Conservation (phyloP, 2,329 filamentous ascomycete species). For the Endocalyx cinctus region DNA sequence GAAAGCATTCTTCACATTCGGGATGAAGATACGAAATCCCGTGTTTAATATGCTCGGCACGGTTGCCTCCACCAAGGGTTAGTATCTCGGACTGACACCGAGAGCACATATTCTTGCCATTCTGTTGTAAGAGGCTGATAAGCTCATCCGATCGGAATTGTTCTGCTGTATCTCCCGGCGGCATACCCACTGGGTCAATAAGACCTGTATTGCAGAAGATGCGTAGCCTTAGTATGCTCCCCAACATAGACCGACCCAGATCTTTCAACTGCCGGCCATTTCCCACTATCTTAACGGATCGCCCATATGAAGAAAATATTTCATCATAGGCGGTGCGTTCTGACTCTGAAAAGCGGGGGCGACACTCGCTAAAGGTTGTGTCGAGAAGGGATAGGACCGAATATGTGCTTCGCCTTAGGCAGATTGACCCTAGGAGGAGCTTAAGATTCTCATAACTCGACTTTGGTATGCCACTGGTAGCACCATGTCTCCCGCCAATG, state of each 20-base stretch:
- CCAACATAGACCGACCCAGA: slow-evolving; percentile 9
- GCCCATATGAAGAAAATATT: slow-evolving; percentile 6
- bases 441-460: slow-evolving; percentile 12
- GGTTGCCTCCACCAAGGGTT: too few relatives aligned
- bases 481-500: slow-evolving; percentile 8
- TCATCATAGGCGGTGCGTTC: slow-evolving; percentile 8
- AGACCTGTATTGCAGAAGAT: slow-evolving; percentile 21
- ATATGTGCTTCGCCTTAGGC: slow-evolving; percentile 12
- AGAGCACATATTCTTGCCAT: slow-evolving; percentile 4
- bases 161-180: slow-evolving; percentile 6
- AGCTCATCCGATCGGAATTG: slow-evolving; percentile 7
- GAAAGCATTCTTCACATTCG: too few relatives aligned
- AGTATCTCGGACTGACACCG: slow-evolving; percentile 4
- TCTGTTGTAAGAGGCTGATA: slow-evolving; percentile 10
- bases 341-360: slow-evolving; percentile 5
- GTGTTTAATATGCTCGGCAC: too few relatives aligned
- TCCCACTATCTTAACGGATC: slow-evolving; percentile 8
- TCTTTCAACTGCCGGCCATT: slow-evolving; percentile 1
- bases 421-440: slow-evolving; percentile 14
- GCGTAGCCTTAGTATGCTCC: slow-evolving; percentile 17
- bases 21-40: too few relatives aligned
- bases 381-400: slow-evolving; percentile 7
- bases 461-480: slow-evolving; percentile 1
- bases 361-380: slow-evolving; percentile 7
- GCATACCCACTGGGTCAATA: background rate